Percentiles rank a stretch among this genome's conserved stretches.
Conservation (phyloP, 208 protist genomes). For the Acanthamoeba triangularis region DNA sequence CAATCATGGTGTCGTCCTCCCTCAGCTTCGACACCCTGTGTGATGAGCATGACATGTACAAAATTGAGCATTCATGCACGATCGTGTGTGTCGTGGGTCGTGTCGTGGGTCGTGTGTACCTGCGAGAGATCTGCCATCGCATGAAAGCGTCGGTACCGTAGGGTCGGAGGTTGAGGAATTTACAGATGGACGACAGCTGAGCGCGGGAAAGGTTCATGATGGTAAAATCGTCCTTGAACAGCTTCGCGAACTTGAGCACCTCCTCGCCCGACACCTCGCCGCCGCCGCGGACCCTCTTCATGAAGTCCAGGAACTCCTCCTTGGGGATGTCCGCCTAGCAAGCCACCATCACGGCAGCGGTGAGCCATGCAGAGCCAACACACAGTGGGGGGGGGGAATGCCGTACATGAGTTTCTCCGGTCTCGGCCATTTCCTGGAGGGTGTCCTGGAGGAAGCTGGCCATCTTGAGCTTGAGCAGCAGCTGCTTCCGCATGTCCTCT, state of each 20-base stretch:
- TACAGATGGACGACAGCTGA: conserved; percentile 87
- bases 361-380: background rate
- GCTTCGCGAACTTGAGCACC: conserved; percentile 84
- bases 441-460: conserved; percentile 87
- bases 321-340: background rate
- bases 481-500: conserved; percentile 75
- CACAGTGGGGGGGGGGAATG: background rate
- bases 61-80: no score
- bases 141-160: conserved; percentile 75
- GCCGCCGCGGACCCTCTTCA: conserved; percentile 82
- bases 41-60: no score
- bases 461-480: conserved; percentile 75
- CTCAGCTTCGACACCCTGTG: conserved; percentile 23
- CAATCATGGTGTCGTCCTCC: conserved; percentile 66
- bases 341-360: background rate
- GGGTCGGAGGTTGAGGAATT: conserved; percentile 75
- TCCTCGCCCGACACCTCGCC: conserved; percentile 81
- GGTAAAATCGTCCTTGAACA: conserved; percentile 91
- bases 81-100: no score
- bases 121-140: conserved; percentile 55
- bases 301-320: conserved; percentile 84
- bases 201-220: conserved; percentile 87
- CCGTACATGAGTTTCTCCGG: conserved; percentile 4
- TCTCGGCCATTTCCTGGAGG: conserved; percentile 79
- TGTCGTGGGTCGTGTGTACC: background rate